Evolutionary conservation across 495 filamentous ascomycete genomes (phyloP).

Genomic region (Penicillium waksmanii): DNA sequence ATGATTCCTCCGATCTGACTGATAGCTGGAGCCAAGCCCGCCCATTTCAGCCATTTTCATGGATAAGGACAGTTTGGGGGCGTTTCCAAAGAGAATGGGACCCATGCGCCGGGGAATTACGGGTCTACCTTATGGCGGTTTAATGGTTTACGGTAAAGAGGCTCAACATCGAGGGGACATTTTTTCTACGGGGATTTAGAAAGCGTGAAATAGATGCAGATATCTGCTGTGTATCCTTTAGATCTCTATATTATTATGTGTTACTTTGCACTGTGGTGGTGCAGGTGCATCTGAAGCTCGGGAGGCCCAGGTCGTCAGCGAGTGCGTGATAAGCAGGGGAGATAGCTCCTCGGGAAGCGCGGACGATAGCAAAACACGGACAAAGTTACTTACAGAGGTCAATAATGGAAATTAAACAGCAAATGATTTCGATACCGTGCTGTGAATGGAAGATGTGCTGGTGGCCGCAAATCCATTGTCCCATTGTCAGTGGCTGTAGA

Average conservation of each 20-base stretch:
- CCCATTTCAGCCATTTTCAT: conserved; percentile 20
- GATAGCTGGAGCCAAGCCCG: conserved; percentile 30
- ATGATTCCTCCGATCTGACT: conserved; percentile 28
- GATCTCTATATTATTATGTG: not conserved
- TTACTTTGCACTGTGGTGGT: not conserved
- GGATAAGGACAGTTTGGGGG: conserved; percentile 13
- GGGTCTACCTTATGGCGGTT: conserved; percentile 11
- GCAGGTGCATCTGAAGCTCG: not conserved
- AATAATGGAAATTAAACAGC: conserved; percentile 32
- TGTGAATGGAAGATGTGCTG: not conserved
- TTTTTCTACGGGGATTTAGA: not conserved
- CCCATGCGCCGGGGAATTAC: conserved; percentile 27
- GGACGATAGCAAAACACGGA: conserved; percentile 21
- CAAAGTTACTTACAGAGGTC: conserved; percentile 26
- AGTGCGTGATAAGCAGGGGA: conserved; percentile 21
- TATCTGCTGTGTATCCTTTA: not conserved
- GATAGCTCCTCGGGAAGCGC: not conserved
- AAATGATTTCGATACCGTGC: conserved; percentile 3
- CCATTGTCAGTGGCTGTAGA: conserved; percentile 35
- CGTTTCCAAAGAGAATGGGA: conserved; percentile 11
- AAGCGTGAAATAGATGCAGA: not conserved
- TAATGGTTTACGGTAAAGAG: not conserved
- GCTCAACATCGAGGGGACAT: not conserved
- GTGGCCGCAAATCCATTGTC: not conserved
- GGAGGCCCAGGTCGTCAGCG: not conserved